Evolutionary conservation across 495 filamentous ascomycete species (phyloP).

Genomic region (Bryoglossum gracile): DNA sequence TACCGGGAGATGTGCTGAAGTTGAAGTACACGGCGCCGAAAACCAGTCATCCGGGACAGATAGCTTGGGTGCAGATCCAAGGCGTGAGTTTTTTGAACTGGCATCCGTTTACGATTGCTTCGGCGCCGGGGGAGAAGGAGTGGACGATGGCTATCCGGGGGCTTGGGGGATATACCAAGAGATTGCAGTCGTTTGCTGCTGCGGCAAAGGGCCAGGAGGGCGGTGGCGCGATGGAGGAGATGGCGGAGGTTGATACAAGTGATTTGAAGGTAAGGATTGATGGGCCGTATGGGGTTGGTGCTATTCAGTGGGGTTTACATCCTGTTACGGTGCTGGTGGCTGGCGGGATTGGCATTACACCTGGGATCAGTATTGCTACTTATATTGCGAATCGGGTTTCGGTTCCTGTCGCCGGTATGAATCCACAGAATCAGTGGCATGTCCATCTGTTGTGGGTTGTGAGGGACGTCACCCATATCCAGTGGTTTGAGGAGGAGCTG

Average conservation of each 20-base stretch:
- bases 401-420: background rate
- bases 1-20: constrained; percentile 17
- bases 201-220: no score
- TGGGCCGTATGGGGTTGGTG: constrained; percentile 18
- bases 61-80: constrained; percentile 22
- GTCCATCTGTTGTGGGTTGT: constrained; percentile 20
- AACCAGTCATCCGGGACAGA: constrained; percentile 9
- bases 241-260: background rate
- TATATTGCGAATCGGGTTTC: constrained; percentile 12
- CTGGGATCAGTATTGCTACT: constrained; percentile 19
- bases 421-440: background rate
- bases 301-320: constrained; percentile 9
- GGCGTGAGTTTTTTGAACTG: constrained; percentile 15
- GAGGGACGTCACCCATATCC: constrained; percentile 1
- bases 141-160: constrained; percentile 17
- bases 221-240: background rate
- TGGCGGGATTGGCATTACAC: constrained; percentile 23
- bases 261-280: constrained; percentile 12
- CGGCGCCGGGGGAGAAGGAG: constrained; percentile 9
- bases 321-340: constrained; percentile 14
- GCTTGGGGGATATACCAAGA: constrained; percentile 17
- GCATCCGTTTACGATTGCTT: constrained; percentile 24
- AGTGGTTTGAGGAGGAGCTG: constrained; percentile 20
- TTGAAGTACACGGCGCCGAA: constrained; percentile 7
- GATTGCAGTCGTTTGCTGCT: constrained; percentile 3